Evolutionary conservation across 2,329 filamentous ascomycete genomes (phyloP), one percentile per base, ranked within the genome.

Genomic region (Cadophora sp.): DNA sequence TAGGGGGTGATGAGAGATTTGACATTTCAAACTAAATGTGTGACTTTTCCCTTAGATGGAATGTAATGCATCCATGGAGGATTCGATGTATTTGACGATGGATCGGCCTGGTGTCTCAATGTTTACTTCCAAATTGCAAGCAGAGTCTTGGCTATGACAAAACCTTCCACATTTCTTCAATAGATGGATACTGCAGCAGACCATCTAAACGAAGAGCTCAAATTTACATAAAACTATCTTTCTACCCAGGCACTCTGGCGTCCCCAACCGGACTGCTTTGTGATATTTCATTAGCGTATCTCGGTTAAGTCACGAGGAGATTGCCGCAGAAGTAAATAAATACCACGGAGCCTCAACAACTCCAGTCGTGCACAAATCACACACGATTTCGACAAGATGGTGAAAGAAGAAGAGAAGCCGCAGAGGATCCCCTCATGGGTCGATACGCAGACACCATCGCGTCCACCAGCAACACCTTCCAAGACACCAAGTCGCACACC

Each of bases 401-500:
- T 5, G 14, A n/a, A 56, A 5, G 18, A 58, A 58, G 53, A 33
- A 4, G 24, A 43, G 3, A 41, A 58, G 33, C 36, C 20, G 16
- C 36, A 41, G n/a, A 58, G 36, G n/a, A 58, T 58, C 20, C 53
- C 53, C 0, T 58, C 53, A 6, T 58, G 53, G 53, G 33, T 13
- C 6, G 20, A 5, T 6, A 41, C 33, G 53, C 33, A 1, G 27
- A n/a, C 33, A 24, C 9, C 30, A 39, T 41, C 13, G 14, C 20
- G 27, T 14, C 2, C 30, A 13, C 53, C 24, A 2, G 2, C 4
- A 13, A 43, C 0, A 8, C n/a, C 20, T 27, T 48, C 11, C 45
- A 8, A 20, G 14, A n/a, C 30, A 20, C n/a, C 16, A 5, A 14
- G 13, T 58, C 53, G n/a, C 53, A 4, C n/a, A 7, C 4, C 5